These are phyloP conservation scores for Pichia sp. DNA, from an alignment of 1,139 yeast genomes.

Conservation along the genomic window DNA sequence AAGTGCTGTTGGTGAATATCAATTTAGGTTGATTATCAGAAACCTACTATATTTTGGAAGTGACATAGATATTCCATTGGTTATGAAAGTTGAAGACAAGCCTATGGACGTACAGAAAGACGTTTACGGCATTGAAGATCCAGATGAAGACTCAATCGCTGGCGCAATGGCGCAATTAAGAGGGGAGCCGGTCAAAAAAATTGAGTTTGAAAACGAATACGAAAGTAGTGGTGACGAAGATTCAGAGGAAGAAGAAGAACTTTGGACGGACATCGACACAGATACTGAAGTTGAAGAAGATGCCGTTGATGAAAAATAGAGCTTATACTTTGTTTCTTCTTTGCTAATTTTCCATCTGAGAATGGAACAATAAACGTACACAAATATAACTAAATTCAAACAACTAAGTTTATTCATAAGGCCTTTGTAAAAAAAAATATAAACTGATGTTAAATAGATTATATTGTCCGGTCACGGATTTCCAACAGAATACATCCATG, in stretches of 20 bases:
- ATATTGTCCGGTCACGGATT: neutral
- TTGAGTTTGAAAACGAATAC: conserved; percentile 32
- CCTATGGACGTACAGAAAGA: conserved; percentile 40
- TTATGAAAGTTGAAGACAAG: conserved; percentile 54
- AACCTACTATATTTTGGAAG: conserved; percentile 67
- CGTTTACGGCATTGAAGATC: conserved; percentile 57
- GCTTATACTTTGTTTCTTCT: neutral
- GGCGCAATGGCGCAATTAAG: conserved; percentile 62
- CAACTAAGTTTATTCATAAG: neutral
- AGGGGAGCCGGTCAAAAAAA: conserved; percentile 44
- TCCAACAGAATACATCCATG: neutral
- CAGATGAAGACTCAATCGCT: conserved; percentile 61
- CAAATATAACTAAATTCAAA: neutral
- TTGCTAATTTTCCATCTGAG: neutral
- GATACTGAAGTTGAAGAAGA: conserved; percentile 34
- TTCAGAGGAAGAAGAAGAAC: conserved; percentile 49
- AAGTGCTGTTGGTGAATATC: conserved; percentile 52
- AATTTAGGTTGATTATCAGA: conserved; percentile 61
- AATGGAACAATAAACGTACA: neutral
- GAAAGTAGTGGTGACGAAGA: conserved; percentile 36
- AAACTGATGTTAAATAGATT: neutral
- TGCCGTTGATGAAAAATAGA: conserved; percentile 7
- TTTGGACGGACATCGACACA: conserved; percentile 34
- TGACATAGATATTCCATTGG: conserved; percentile 65
- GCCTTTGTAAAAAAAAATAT: neutral